Conservation (phyloP, 2,329 filamentous ascomycete species). For the Fusarium xylarioides region DNA sequence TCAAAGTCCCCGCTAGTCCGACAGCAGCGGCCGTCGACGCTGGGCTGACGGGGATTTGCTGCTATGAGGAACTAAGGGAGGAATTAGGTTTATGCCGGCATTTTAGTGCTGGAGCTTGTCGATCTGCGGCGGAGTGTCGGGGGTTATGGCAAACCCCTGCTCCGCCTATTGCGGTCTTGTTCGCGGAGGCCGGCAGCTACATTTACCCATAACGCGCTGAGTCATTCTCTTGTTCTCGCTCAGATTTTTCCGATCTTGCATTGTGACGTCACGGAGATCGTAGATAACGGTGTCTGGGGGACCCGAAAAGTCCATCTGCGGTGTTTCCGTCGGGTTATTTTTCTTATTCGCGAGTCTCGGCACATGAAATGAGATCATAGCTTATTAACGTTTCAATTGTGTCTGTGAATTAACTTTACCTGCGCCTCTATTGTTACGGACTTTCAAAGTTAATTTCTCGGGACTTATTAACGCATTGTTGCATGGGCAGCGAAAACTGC, state of each 20-base stretch:
- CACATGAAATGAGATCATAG: background rate
- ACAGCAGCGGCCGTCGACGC: background rate
- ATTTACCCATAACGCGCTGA: background rate
- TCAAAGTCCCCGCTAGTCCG: background rate
- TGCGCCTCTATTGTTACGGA: background rate
- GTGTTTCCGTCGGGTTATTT: background rate
- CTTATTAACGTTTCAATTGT: background rate
- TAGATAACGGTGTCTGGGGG: background rate
- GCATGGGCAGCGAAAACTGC: fast-evolving
- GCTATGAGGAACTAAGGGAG: background rate
- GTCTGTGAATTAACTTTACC: background rate
- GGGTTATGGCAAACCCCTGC: background rate
- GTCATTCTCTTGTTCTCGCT: background rate
- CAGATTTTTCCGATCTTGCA: background rate
- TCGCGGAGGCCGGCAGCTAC: background rate
- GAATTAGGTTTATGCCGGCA: background rate
- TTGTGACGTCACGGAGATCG: background rate
- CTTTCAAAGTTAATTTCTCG: background rate
- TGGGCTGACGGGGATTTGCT: background rate
- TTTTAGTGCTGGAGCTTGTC: background rate
- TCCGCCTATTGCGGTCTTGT: background rate
- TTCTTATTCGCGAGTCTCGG: background rate
- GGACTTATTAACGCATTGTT: background rate
- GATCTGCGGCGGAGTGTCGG: background rate
- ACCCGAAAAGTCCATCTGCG: background rate